Evolutionary conservation across 1,284 basidiomycete genomes (phyloP).

Genomic region (Irpex sp.): DNA sequence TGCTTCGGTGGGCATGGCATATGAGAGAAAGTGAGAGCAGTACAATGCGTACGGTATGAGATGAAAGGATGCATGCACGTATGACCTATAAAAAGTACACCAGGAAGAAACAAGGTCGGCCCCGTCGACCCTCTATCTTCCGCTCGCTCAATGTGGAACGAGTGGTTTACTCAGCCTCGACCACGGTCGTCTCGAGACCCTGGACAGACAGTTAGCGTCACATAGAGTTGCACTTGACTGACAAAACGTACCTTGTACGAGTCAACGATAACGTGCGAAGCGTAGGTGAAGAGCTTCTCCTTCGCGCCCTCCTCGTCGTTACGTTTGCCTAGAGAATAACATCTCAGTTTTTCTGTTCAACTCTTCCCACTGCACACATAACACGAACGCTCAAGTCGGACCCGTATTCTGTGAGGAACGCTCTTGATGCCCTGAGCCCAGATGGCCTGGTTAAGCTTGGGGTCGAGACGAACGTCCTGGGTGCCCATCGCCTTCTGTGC

Average conservation of each 20-base stretch:
- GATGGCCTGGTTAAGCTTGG: conserved; percentile 89
- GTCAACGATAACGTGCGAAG: conserved; percentile 73
- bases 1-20: background rate
- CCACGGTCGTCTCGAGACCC: conserved; percentile 81
- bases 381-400: conserved; percentile 88
- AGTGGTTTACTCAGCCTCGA: conserved; percentile 64
- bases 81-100: conserved; percentile 6
- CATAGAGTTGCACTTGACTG: background rate
- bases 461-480: conserved; percentile 87
- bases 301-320: conserved; percentile 96
- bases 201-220: conserved; percentile 24
- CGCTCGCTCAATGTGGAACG: conserved; percentile 7
- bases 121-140: conserved; percentile 8
- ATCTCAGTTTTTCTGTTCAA: background rate
- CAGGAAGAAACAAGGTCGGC: conserved; percentile 10
- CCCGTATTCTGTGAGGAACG: conserved; percentile 85
- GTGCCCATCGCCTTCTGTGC: conserved; percentile 95
- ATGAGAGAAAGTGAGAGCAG: background rate
- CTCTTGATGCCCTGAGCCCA: conserved; percentile 90
- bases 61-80: conserved; percentile 6
- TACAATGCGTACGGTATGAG: conserved; percentile 6
- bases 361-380: background rate
- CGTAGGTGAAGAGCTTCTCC: conserved; percentile 96
- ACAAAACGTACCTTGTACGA: conserved; percentile 75
- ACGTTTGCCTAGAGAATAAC: conserved; percentile 59